These are phyloP conservation scores for Populus hybrid DNA, from an alignment of 441 rosid species.

Conservation along the genomic window DNA sequence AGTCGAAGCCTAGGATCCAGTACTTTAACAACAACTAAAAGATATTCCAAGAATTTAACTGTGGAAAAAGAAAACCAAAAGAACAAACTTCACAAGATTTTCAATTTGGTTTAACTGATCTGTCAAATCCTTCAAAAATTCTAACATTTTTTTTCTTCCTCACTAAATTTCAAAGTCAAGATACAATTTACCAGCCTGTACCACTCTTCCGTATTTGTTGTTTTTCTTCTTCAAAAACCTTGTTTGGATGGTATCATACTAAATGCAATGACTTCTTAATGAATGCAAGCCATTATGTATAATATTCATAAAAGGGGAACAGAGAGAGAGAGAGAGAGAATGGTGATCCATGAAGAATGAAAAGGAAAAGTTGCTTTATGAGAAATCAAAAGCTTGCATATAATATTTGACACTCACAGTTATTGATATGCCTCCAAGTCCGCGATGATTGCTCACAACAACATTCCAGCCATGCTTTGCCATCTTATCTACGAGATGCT, in stretches of 20 bases:
- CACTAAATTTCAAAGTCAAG: not conserved
- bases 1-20: not conserved
- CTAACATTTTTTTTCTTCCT: not conserved
- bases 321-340: not conserved
- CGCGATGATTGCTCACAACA: conserved; percentile 56
- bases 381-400: conserved; percentile 10
- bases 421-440: conserved; percentile 48
- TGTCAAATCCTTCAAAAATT: not conserved
- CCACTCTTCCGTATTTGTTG: not conserved
- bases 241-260: not conserved
- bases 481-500: conserved; percentile 40
- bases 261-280: not conserved
- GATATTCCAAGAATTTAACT: not conserved
- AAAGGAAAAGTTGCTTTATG: not conserved
- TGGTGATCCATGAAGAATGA: not conserved
- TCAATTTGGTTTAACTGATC: not conserved
- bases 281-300: not conserved
- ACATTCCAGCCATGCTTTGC: conserved; percentile 50
- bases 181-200: not conserved
- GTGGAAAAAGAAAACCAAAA: too few relatives aligned
- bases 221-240: not conserved
- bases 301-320: not conserved
- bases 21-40: not conserved
- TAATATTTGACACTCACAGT: conserved; percentile 38
- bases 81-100: not conserved